Base-by-base conservation (phyloP, 495 filamentous ascomycete genomes). In the Parachaetomium inaequale region DNA sequence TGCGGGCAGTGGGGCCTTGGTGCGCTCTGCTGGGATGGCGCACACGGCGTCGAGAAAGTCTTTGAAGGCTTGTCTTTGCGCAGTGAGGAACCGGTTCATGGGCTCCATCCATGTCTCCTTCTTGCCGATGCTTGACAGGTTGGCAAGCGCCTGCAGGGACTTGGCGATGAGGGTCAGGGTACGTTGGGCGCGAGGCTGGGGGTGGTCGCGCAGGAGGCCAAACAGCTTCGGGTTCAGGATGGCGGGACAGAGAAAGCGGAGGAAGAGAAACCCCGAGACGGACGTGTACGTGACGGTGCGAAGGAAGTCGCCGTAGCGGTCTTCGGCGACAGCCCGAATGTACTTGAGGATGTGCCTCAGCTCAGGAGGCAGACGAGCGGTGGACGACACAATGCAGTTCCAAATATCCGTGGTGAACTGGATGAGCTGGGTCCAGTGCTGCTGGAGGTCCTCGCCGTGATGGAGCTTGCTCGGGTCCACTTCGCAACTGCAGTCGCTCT, bases 71-170 rank as follows among this genome's bases (percentile, higher is more conserved):
- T 87, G 84, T 10, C 85, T 76, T 60, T 88, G 80, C n/a, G 78
- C 73, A 11, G 68, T 66, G 58, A 91, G 78, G 66, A 91, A 91
- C 12, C 81, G 82, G 69, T 97, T 99, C 95, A 98, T 98, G 5
- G 91, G 91, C 74, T 96, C 95, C 94, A 99, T 99, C 92, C 93
- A 99, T 4, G 87, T 84, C 73, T 98, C 94, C 72, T 98, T 98
- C 68, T 88, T 89, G 58, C 94, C 95, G 63, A 98, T 97, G 2
- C 86, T 92, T 12, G 90, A 90, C 76, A 97, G 85, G 69, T 97
- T 98, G 21, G 93, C 94, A 42, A 99, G 80, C 17, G 90, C 93
- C 76, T 98, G 93, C n/a, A 99, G 81, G 17, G 89, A 88, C 77
- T 99, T 99, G 14, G 94, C 91, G 65, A 98, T 91, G 50, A 99